Conservation (phyloP, 371 early-diverging fungal genomes). For the Apophysomyces trapeziformis region DNA sequence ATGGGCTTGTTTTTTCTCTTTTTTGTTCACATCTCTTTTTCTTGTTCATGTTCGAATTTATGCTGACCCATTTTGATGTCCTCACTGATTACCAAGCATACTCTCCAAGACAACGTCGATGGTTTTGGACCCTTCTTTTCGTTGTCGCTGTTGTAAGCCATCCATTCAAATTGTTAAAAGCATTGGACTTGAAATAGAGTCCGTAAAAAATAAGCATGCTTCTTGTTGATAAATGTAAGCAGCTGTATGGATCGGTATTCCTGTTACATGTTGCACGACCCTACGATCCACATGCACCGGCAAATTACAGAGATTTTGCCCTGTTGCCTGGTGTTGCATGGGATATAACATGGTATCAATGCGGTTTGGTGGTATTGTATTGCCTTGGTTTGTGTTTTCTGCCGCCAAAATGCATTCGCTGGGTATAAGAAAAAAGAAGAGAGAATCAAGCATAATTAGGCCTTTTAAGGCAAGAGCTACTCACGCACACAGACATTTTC, state of each 20-base stretch:
- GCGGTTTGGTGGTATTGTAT: conserved; percentile 12
- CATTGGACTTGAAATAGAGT: neutral
- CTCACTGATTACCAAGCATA: neutral
- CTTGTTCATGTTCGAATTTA: neutral
- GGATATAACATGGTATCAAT: conserved; percentile 13
- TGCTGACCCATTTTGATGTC: neutral
- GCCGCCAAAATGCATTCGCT: conserved; percentile 15
- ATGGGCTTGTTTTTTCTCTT: neutral
- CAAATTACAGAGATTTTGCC: neutral
- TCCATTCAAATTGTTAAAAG: neutral
- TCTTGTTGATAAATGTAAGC: neutral
- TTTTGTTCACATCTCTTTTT: neutral
- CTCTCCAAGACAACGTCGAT: neutral
- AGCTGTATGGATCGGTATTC: neutral
- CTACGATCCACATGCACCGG: neutral
- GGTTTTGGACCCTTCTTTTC: neutral
- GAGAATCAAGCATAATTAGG: neutral
- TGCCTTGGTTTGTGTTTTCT: neutral
- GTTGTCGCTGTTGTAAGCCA: neutral
- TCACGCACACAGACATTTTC: neutral
- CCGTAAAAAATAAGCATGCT: neutral
- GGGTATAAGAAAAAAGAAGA: conserved; percentile 17
- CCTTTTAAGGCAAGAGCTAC: conserved; percentile 10
- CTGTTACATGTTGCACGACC: neutral
- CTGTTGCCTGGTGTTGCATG: conserved; percentile 16